Evolutionary conservation across 495 filamentous ascomycete species (phyloP).

Genomic region (Aspergillus carlsbadensis): DNA sequence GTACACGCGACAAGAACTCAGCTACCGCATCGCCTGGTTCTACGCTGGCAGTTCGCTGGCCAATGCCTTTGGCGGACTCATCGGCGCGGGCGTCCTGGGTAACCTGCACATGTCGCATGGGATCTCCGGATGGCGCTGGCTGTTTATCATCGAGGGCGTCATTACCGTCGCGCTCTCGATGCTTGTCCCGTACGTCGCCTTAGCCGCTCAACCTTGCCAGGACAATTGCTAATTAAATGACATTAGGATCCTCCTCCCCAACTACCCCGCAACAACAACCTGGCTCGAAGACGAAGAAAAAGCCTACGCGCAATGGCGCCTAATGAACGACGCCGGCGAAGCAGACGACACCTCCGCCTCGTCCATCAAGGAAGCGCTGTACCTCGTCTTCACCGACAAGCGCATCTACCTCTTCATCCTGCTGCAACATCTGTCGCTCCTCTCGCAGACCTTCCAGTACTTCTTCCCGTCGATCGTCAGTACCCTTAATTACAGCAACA

Average conservation of each 20-base stretch:
- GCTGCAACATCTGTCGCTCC: conserved; percentile 34
- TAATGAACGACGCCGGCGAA: conserved; percentile 75
- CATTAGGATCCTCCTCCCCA: conserved; percentile 64
- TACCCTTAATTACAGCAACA: conserved; percentile 63
- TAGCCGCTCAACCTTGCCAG: not conserved
- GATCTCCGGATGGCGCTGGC: conserved; percentile 66
- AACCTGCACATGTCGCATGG: conserved; percentile 42
- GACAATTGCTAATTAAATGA: conserved; percentile 18
- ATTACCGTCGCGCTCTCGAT: conserved; percentile 31
- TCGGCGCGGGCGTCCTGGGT: conserved; percentile 52
- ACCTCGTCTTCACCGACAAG: conserved; percentile 30
- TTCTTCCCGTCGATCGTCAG: conserved; percentile 83
- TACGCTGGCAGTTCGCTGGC: conserved; percentile 62
- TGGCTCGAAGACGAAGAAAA: conserved; percentile 71
- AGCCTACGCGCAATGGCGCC: conserved; percentile 65
- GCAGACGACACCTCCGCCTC: conserved; percentile 51
- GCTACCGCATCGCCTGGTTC: conserved; percentile 54
- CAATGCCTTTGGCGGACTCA: conserved; percentile 63
- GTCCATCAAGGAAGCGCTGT: conserved; percentile 27
- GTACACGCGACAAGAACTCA: conserved; percentile 51
- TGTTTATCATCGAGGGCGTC: conserved; percentile 77
- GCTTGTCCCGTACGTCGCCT: conserved; percentile 21
- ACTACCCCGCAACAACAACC: conserved; percentile 72
- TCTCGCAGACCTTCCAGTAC: conserved; percentile 65
- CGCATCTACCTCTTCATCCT: conserved; percentile 39